Conservation (phyloP, 2,329 filamentous ascomycete genomes). For the Meredithiella fracta region DNA sequence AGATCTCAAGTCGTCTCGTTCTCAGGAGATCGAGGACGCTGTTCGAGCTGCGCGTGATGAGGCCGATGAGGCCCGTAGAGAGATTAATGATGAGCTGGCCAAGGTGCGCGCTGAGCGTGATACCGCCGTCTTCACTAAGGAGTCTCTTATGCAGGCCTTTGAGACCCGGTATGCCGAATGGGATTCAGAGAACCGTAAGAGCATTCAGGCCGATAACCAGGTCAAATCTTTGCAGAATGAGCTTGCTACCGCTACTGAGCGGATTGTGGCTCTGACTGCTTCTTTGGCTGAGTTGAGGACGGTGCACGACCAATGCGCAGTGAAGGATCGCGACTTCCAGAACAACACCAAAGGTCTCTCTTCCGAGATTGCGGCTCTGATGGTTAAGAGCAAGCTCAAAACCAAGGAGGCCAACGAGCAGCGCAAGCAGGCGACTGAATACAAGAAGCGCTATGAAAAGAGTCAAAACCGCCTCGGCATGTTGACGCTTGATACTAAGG, state of each 20-base stretch:
- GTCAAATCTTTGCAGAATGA: constrained; percentile 4
- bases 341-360: constrained; percentile 8
- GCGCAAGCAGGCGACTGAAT: constrained; percentile 11
- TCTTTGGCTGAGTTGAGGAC: constrained; percentile 2
- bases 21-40: constrained; percentile 9
- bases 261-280: neutral
- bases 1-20: neutral
- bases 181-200: constrained; percentile 8
- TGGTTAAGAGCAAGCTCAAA: constrained; percentile 12
- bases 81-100: constrained; percentile 2
- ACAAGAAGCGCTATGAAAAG: constrained; percentile 13
- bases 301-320: constrained; percentile 10
- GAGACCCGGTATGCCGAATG: constrained; percentile 11
- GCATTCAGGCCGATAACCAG: neutral
- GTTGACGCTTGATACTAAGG: constrained; percentile 13
- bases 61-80: constrained; percentile 2
- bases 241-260: constrained; percentile 4
- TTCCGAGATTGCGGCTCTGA: constrained; percentile 8
- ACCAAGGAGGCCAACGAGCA: constrained; percentile 12
- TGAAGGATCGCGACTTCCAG: constrained; percentile 7
- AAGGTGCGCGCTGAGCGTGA: constrained; percentile 11
- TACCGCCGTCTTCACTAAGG: constrained; percentile 10
- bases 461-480: constrained; percentile 12
- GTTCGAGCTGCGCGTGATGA: constrained; percentile 3
- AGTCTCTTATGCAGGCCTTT: constrained; percentile 12